Evolutionary conservation across 2,329 filamentous ascomycete species (phyloP), one percentile per base, ranked within the genome.

Genomic region (Boeremia exigua): DNA sequence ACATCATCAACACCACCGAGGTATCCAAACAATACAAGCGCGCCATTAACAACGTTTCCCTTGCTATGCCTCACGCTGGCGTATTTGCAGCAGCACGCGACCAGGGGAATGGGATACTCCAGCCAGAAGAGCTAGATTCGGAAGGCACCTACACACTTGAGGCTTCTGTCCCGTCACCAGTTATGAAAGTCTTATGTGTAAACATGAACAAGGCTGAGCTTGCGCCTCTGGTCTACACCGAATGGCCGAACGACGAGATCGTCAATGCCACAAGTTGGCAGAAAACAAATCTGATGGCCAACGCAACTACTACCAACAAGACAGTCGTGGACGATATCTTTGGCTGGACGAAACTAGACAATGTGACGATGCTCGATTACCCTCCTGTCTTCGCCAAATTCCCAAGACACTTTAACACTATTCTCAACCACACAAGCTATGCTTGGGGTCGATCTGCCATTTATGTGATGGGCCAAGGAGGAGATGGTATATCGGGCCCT

Each of bases 41-140:
- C 25, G 80, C 89, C 33, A 78, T 94, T 65, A 90, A 92, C 69
- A 92, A 93, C 60, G 85, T 92, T 25, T 90, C 88, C 0, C 80
- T 93, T 61, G 89, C 89, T 0, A 88, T 93, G 82, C 91, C 91
- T 0, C 91, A 95, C 64, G 80, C 86, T 0, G 86, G 88, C 0
- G 81, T 95, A 0, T 86, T 89, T 30, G 74, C 79, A 11, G 90
- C 90, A 0, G 86, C 88, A 0, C 82, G 79, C 8, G 79, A 88
- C 61, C 74, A 80, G 0, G 70, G 75, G 8, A 94, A 94, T 65
- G 71, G 76, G 0, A 90, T 95, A 28, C 74, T 90, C 8, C 90
- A 94, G 63, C 90, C 91, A 0, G 73, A 74, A 46, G 78, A 82
- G 23, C 69, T 82, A 2, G 77, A 80, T 46, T 89, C 88, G 0